Evolutionary conservation across 192 early-diverging fungal genomes (phyloP).

Genomic region (Chytriomyces sp.): DNA sequence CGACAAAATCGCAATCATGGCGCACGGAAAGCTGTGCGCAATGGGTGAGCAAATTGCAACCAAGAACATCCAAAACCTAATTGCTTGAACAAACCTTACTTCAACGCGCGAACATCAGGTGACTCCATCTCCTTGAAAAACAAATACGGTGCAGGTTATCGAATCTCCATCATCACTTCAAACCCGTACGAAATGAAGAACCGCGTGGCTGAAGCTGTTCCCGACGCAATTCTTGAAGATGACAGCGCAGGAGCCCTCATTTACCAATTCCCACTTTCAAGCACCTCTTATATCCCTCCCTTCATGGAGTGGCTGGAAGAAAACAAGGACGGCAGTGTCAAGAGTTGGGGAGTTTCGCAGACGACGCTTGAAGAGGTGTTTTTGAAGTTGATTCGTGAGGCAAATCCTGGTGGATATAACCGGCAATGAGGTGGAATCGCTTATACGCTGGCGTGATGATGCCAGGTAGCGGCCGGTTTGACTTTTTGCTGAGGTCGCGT

Average conservation of each 20-base stretch:
- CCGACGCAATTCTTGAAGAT: conserved; percentile 62
- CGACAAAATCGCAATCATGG: conserved; percentile 76
- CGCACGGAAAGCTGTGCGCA: conserved; percentile 58
- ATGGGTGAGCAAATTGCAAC: conserved; percentile 56
- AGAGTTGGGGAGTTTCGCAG: conserved; percentile 64
- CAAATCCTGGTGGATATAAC: conserved; percentile 42
- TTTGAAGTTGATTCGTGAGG: conserved; percentile 52
- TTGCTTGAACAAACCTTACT: conserved; percentile 18
- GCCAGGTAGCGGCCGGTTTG: no score
- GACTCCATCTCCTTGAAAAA: conserved; percentile 71
- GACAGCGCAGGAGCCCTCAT: conserved; percentile 62
- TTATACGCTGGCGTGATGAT: no score
- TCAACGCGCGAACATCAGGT: conserved; percentile 61
- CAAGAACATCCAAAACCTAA: conserved; percentile 58
- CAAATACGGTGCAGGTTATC: conserved; percentile 75
- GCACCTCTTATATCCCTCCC: conserved; percentile 48
- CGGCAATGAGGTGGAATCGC: no score
- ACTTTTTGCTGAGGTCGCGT: no score
- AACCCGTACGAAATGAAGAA: conserved; percentile 52
- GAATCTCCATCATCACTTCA: conserved; percentile 62
- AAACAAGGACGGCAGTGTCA: conserved; percentile 45
- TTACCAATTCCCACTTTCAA: conserved; percentile 50
- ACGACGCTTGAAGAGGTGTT: conserved; percentile 68
- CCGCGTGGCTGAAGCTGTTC: conserved; percentile 48
- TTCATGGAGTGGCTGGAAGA: conserved; percentile 59